Percentiles rank a stretch among this genome's conserved stretches.
Evolutionary conservation across 2,329 filamentous ascomycete species (phyloP).

Genomic region (Ceratocystis colombiana): DNA sequence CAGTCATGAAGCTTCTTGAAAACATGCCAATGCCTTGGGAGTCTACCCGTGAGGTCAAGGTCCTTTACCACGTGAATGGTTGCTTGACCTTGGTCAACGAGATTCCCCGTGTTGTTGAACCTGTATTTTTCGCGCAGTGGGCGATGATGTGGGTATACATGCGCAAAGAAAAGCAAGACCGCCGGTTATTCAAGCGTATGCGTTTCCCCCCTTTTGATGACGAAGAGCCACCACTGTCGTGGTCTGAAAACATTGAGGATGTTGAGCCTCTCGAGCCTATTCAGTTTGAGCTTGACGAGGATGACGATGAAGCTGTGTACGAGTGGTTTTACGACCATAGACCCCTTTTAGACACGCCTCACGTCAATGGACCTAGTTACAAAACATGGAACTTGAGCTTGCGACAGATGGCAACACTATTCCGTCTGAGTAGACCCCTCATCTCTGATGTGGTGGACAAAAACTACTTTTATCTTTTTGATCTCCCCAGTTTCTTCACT

Average conservation of each 20-base stretch:
- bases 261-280: conserved; percentile 96
- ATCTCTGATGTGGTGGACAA: conserved; percentile 87
- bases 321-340: conserved; percentile 98
- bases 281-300: conserved; percentile 94
- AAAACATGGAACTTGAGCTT: conserved; percentile 88
- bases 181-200: conserved; percentile 96
- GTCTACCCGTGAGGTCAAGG: conserved; percentile 89
- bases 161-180: conserved; percentile 93
- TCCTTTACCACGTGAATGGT: conserved; percentile 95
- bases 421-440: conserved; percentile 81
- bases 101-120: conserved; percentile 90
- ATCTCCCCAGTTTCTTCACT: conserved; percentile 86
- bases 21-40: conserved; percentile 99
- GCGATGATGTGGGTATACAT: conserved; percentile 99
- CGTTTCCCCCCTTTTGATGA: conserved; percentile 97
- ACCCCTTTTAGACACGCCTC: conserved; percentile 77
- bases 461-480: conserved; percentile 98
- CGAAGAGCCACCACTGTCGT: conserved; percentile 92
- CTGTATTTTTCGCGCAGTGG: conserved; percentile 97
- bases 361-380: conserved; percentile 95
- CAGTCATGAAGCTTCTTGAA: conserved; percentile 89
- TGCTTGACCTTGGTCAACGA: conserved; percentile 96
- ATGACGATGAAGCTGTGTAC: conserved; percentile 79
- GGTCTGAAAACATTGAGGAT: conserved; percentile 98
- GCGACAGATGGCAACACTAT: conserved; percentile 91